phyloP scores from a whole-genome alignment of 371 early-diverging fungal species.

The Lichtheimia corymbifera region DNA sequence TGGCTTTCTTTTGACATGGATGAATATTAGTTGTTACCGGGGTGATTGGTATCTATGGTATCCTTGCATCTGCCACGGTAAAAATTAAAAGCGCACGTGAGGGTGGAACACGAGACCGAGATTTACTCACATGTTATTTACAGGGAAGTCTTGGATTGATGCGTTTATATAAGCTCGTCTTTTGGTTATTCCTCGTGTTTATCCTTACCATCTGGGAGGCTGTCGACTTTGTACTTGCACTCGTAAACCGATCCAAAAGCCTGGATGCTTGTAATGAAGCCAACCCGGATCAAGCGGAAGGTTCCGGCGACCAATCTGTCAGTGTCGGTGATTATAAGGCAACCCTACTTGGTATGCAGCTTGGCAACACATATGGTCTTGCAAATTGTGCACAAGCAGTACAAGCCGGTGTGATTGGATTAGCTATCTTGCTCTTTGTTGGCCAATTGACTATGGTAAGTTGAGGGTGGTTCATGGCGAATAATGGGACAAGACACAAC shows the following conservation, averaged over 20 bases:
- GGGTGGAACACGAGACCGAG: neutral
- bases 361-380: slow-evolving; percentile 44
- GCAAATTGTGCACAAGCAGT: slow-evolving; percentile 49
- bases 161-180: slow-evolving; percentile 37
- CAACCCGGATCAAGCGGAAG: slow-evolving; percentile 24
- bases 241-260: slow-evolving; percentile 34
- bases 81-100: slow-evolving; percentile 24
- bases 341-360: slow-evolving; percentile 47
- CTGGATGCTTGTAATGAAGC: slow-evolving; percentile 27
- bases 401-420: slow-evolving; percentile 45
- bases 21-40: slow-evolving; percentile 16
- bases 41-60: slow-evolving; percentile 34
- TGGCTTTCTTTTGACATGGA: neutral
- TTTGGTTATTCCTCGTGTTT: slow-evolving; percentile 33
- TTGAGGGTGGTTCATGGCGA: neutral
- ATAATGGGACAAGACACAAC: neutral
- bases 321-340: slow-evolving; percentile 31
- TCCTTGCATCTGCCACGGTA: slow-evolving; percentile 32
- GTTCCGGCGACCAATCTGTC: slow-evolving; percentile 14
- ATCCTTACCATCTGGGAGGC: slow-evolving; percentile 41
- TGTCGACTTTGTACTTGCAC: slow-evolving; percentile 33
- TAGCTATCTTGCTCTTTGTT: slow-evolving; percentile 42
- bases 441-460: slow-evolving; percentile 42
- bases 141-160: slow-evolving; percentile 45
- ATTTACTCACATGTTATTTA: neutral